Evolutionary conservation across 768 basidiomycete genomes (phyloP).

Genomic region (Nidularia sp.): DNA sequence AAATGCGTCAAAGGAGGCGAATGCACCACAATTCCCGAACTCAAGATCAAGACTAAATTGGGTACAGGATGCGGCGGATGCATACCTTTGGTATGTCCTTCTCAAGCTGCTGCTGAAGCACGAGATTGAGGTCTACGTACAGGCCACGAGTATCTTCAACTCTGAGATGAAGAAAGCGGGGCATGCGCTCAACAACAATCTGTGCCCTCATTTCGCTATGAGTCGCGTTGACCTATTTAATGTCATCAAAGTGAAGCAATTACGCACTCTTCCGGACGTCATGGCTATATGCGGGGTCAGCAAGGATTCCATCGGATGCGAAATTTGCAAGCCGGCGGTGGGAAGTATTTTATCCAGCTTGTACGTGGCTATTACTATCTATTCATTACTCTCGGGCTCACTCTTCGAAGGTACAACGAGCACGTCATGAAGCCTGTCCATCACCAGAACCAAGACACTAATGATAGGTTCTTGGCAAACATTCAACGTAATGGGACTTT

Average conservation of each 20-base stretch:
- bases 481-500: conserved; percentile 72
- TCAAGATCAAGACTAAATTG: conserved; percentile 66
- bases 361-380: conserved; percentile 7
- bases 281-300: conserved; percentile 46
- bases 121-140: background rate
- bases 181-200: conserved; percentile 47
- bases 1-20: conserved; percentile 47
- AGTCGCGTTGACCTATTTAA: conserved; percentile 65
- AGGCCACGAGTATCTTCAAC: conserved; percentile 34
- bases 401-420: conserved; percentile 45
- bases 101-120: conserved; percentile 11
- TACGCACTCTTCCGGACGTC: conserved; percentile 51
- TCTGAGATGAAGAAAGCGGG: conserved; percentile 69
- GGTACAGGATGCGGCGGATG: conserved; percentile 77
- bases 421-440: conserved; percentile 59
- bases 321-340: conserved; percentile 68
- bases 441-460: conserved; percentile 70
- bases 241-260: conserved; percentile 58
- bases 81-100: conserved; percentile 42
- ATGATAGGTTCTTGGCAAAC: conserved; percentile 67
- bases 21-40: conserved; percentile 39
- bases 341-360: conserved; percentile 47
- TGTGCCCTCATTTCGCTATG: conserved; percentile 66
- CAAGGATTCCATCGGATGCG: conserved; percentile 57
- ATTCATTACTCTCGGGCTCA: background rate